phyloP scores from a whole-genome alignment of 2,329 filamentous ascomycete species.

The Talaromyces sp. region DNA sequence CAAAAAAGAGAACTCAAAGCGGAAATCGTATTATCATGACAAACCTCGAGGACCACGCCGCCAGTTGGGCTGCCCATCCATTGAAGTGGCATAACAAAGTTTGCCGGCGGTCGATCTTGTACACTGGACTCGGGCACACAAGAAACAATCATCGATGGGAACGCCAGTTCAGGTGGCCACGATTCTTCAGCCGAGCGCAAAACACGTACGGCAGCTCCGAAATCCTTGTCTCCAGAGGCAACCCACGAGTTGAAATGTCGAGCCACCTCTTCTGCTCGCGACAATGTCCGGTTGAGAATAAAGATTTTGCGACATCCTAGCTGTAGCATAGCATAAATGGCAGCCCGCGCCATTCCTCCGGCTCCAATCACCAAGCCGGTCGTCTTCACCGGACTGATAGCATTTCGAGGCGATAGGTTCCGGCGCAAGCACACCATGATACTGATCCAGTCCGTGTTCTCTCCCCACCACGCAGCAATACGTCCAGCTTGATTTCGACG shows the following conservation, averaged over 20 bases:
- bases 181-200: slow-evolving; percentile 53
- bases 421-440: slow-evolving; percentile 38
- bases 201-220: slow-evolving; percentile 42
- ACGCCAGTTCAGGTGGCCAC: slow-evolving; percentile 60
- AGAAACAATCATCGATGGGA: slow-evolving; percentile 69
- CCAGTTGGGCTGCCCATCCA: slow-evolving; percentile 71
- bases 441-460: slow-evolving; percentile 41
- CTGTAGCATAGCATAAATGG: slow-evolving; percentile 72
- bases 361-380: slow-evolving; percentile 53
- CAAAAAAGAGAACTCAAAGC: not conserved
- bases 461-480: slow-evolving; percentile 39
- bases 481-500: slow-evolving; percentile 37
- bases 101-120: slow-evolving; percentile 58
- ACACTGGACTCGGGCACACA: slow-evolving; percentile 69
- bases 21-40: not conserved
- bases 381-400: slow-evolving; percentile 44
- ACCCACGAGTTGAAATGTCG: slow-evolving; percentile 59
- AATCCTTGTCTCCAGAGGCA: slow-evolving; percentile 32
- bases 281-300: slow-evolving; percentile 64
- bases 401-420: slow-evolving; percentile 44
- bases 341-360: slow-evolving; percentile 73
- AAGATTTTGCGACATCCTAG: slow-evolving; percentile 71
- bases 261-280: slow-evolving; percentile 63
- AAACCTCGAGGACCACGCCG: slow-evolving; percentile 67
- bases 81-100: slow-evolving; percentile 62